Evolutionary conservation across 1,284 basidiomycete species (phyloP), one percentile per base, ranked within the genome.

Genomic region (Mycena sp.): DNA sequence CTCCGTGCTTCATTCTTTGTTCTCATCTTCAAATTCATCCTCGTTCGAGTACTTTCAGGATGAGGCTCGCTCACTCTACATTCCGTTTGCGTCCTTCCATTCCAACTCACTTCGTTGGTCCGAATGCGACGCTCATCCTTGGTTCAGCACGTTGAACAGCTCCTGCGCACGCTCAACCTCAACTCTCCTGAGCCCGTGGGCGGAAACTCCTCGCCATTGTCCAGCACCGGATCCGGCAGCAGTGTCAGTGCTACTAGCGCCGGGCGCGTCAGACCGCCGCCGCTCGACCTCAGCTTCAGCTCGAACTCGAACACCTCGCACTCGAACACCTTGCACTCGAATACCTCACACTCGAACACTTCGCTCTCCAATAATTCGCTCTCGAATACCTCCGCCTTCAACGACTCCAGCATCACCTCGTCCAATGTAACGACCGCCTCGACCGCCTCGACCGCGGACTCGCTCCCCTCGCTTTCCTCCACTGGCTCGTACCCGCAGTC

Each of bases 121-220:
- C 16, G n/a, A 4, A n/a, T 19, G 30, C 67, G 29, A 63, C 26
- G 3, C 7, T 14, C 44, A 29, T 70, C 23, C 53, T 63, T 58
- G 61, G 61, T 65, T 4, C 63, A 92, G 90, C 89, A 91, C 71
- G 87, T 92, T 66, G 89, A 91, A 70, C 89, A 91, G 76, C 82
- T 93, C 44, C 79, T 93, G 57, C 87, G 91, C 45, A 86, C 89
- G 25, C 80, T 93, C 56, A 87, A 92, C 72, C 85, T 92, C 68
- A 88, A 87, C 72, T 91, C 90, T 30, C 90, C 90, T 26, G 84
- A 80, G 67, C 88, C 86, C 66, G 11, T 14, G 44, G 38, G 30
- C 28, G 21, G 45, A 3, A 16, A 55, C 6, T n/a, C 7, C 25
- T 46, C 54, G 4, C 49, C 61, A 38, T 52, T 52, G 16, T 29